Conservation (phyloP, 2,329 filamentous ascomycete species). For the Malbranchea zuffiana region DNA sequence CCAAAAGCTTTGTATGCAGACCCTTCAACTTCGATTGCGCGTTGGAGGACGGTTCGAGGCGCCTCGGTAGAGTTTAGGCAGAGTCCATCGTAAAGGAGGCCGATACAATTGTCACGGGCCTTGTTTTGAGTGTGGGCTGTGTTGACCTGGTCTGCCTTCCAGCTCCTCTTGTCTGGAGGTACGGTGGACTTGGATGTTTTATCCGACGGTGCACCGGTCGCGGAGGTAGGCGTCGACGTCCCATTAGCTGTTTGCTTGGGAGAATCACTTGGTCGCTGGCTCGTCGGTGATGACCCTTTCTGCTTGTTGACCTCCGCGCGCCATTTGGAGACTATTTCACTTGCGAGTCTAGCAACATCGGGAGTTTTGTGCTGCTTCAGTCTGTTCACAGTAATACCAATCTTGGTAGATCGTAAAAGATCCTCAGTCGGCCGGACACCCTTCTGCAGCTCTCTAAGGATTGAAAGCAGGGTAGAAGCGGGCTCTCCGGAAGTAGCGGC, state of each 20-base stretch:
- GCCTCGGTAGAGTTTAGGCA: constrained; percentile 53
- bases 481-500: constrained; percentile 66
- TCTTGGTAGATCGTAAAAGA: constrained; percentile 77
- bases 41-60: constrained; percentile 55
- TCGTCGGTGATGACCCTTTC: constrained; percentile 33
- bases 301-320: constrained; percentile 39
- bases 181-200: constrained; percentile 45
- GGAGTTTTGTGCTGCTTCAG: constrained; percentile 68
- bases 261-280: constrained; percentile 29
- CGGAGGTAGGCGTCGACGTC: constrained; percentile 41
- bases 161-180: constrained; percentile 65
- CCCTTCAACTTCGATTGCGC: constrained; percentile 61
- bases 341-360: constrained; percentile 60
- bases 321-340: constrained; percentile 68
- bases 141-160: constrained; percentile 70
- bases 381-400: constrained; percentile 81
- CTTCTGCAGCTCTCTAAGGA: constrained; percentile 69
- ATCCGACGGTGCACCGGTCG: constrained; percentile 36
- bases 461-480: constrained; percentile 55
- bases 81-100: constrained; percentile 87
- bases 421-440: constrained; percentile 79
- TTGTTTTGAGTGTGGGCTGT: constrained; percentile 62
- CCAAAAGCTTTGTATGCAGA: constrained; percentile 62
- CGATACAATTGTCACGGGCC: constrained; percentile 73
- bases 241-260: constrained; percentile 42